Evolutionary conservation across 1,139 yeast species (phyloP).

Genomic region (Nakaseomyces kungkrabaensis): DNA sequence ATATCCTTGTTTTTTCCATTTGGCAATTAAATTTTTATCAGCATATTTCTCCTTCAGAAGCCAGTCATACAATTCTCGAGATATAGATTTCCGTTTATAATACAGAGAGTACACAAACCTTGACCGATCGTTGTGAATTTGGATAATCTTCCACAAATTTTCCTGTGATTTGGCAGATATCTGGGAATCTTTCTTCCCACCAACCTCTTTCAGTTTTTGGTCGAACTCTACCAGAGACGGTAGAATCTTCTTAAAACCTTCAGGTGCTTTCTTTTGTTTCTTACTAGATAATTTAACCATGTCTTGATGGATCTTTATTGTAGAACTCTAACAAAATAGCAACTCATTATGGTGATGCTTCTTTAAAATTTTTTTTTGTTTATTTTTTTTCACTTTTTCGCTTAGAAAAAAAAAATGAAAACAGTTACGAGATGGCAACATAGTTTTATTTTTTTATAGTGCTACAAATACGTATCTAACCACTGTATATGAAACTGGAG

Average conservation of each 20-base stretch:
- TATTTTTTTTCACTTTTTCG: too few relatives aligned
- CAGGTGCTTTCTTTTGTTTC: constrained; percentile 40
- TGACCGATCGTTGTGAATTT: constrained; percentile 64
- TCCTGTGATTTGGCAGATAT: constrained; percentile 33
- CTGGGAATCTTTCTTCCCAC: constrained; percentile 25
- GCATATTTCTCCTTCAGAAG: constrained; percentile 56
- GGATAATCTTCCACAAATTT: constrained; percentile 64
- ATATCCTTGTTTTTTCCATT: constrained; percentile 88
- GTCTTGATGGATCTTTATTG: too few relatives aligned
- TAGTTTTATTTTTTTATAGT: too few relatives aligned
- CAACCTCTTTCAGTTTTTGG: constrained; percentile 50
- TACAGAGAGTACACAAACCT: constrained; percentile 67
- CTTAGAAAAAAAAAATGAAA: too few relatives aligned
- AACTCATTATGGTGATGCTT: too few relatives aligned
- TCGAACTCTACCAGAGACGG: constrained; percentile 60
- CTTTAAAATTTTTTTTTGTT: background rate
- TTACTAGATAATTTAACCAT: constrained; percentile 1
- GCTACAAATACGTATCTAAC: too few relatives aligned
- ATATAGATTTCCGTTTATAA: constrained; percentile 59
- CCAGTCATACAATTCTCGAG: constrained; percentile 68
- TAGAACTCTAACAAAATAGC: too few relatives aligned
- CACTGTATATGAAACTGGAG: too few relatives aligned
- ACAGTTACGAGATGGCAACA: too few relatives aligned
- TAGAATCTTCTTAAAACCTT: constrained; percentile 65
- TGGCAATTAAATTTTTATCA: constrained; percentile 67